These are phyloP conservation scores for Phytophthora foliorum DNA, from an alignment of 352 stramenopile genomes.

Conservation along the genomic window DNA sequence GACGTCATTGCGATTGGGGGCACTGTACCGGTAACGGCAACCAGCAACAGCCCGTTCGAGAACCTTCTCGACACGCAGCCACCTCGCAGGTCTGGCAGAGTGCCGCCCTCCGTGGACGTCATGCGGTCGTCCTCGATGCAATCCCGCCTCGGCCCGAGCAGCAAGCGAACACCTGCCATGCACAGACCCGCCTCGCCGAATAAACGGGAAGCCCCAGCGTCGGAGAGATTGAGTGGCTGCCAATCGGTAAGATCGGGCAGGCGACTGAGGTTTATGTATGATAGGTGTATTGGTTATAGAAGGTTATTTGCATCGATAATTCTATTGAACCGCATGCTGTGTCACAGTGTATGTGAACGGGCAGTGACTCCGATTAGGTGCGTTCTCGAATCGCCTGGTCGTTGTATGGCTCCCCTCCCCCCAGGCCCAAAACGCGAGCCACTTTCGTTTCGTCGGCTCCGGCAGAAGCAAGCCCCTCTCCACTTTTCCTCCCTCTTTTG, in stretches of 20 bases:
- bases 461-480: conserved; percentile 20
- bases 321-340: not conserved
- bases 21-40: conserved; percentile 6
- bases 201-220: not conserved
- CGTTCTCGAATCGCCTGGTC: conserved; percentile 36
- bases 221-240: conserved; percentile 28
- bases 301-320: not conserved
- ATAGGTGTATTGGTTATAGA: not conserved
- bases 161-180: not conserved
- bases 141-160: not conserved
- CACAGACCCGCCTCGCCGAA: not conserved
- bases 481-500: not conserved
- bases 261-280: not conserved
- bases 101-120: not conserved
- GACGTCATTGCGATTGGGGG: conserved; percentile 23
- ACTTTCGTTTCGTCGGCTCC: conserved; percentile 43
- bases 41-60: conserved; percentile 25
- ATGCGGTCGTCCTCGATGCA: not conserved
- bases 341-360: conserved; percentile 10
- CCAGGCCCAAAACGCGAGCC: conserved; percentile 23
- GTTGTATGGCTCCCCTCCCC: conserved; percentile 22
- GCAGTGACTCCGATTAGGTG: conserved; percentile 19
- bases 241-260: conserved; percentile 4
- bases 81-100: not conserved
- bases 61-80: conserved; percentile 37